Percentiles rank a stretch among this genome's conserved stretches.
Conservation (phyloP, 805 yeast species). For the Yamadazyma philogaea region DNA sequence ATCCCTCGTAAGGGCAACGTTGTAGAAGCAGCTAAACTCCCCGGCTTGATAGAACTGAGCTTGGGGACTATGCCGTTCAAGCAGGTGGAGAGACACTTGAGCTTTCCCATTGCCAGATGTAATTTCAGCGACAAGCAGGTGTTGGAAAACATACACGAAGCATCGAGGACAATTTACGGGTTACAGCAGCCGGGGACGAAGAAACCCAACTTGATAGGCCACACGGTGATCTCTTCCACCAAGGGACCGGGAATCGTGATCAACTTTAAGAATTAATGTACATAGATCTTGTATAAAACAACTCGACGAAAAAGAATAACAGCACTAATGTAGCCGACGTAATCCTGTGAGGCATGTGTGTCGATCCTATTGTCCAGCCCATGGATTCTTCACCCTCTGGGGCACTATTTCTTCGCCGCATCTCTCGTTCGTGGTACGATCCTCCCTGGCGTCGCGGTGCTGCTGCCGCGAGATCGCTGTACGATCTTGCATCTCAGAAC, state of each 20-base stretch:
- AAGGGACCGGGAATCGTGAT: conserved; percentile 79
- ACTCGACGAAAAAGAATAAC: too few species aligned
- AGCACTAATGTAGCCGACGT: too few species aligned
- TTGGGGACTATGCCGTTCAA: conserved; percentile 75
- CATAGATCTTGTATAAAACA: conserved; percentile 5
- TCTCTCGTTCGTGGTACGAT: too few species aligned
- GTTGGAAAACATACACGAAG: conserved; percentile 64
- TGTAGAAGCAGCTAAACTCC: conserved; percentile 50
- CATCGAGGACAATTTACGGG: conserved; percentile 59
- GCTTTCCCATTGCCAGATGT: conserved; percentile 73
- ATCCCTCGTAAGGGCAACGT: conserved; percentile 83
- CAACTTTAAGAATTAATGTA: conserved; percentile 25
- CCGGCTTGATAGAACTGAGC: conserved; percentile 48
- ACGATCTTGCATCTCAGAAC: too few species aligned
- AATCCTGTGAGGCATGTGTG: too few species aligned
- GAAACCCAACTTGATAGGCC: conserved; percentile 68
- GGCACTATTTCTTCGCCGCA: too few species aligned
- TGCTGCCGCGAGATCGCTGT: too few species aligned
- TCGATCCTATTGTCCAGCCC: too few species aligned
- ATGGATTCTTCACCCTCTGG: too few species aligned
- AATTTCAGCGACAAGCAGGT: conserved; percentile 75
- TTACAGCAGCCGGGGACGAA: conserved; percentile 57
- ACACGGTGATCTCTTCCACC: conserved; percentile 64
- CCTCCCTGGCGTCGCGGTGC: too few species aligned
- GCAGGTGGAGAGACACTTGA: conserved; percentile 60